Evolutionary conservation across 2,329 filamentous ascomycete genomes (phyloP), one percentile per base, ranked within the genome.

Genomic region (Ophiocordyceps camponoti-floridani): DNA sequence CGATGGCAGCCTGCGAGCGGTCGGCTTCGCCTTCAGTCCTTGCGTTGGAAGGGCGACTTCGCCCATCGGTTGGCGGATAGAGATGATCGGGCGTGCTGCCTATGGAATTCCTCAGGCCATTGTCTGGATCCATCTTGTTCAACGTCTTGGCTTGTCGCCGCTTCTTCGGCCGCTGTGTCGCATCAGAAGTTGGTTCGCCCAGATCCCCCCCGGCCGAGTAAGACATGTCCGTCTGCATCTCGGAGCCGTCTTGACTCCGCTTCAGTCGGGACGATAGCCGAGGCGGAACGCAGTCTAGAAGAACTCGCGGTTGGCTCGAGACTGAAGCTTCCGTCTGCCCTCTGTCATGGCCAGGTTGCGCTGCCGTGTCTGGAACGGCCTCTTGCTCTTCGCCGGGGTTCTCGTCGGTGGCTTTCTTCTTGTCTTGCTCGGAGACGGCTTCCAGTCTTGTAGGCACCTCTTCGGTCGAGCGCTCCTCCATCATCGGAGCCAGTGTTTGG

Each of bases 401-500:
- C 7, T 16, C 35, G n/a, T 19, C 35, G 11, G 16, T 16, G 35
- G n/a, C 35, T 19, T 38, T 38, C n/a, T 9, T 16, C 16, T 38
- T 26, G 19, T 43, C 31, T 23, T 38, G 44, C 33, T 26, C n/a
- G 12, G 35, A 27, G 7, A 11, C 16, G 11, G 4, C 19, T 37
- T 8, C 44, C 13, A 28, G 18, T 13, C 41, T 42, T 41, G 38
- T 43, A 6, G 35, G 47, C 27, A 44, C 49, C 2, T 49, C 53
- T 8, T 55, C 48, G 1, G 44, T 48, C 1, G 44, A 42, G n/a
- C 50, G 56, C 40, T 61, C 60, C 43, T 62, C 61, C 2, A 50
- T 46, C 0, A 58, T 58, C 6, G 60, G 59, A 38, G 54, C 62
- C 40, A 62, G 43, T 2, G 53, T 49, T 10, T 45, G 47, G 27